A percentile compares a stretch with the other conserved stretches of the same genome.
phyloP scores from a whole-genome alignment of 768 basidiomycete genomes.

The Collybia mongolica region DNA sequence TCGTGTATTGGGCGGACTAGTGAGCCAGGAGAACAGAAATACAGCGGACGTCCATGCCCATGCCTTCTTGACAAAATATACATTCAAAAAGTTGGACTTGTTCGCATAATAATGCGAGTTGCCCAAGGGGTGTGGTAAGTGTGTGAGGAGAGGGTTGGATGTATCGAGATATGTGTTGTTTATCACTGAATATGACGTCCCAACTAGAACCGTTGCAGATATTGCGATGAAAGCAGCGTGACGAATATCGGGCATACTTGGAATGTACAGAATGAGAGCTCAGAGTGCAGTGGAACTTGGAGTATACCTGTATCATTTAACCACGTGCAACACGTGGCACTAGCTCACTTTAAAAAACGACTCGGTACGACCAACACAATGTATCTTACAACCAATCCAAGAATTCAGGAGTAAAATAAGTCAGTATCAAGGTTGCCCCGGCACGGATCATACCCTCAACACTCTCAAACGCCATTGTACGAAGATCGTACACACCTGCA shows the following conservation, averaged over 20 bases:
- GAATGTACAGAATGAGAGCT: background rate
- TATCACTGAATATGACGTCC: slow-evolving; percentile 65
- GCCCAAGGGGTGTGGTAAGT: slow-evolving; percentile 68
- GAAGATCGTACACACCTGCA: slow-evolving; percentile 92
- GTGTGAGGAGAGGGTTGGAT: slow-evolving; percentile 69
- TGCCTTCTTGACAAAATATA: slow-evolving; percentile 83
- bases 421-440: slow-evolving; percentile 86
- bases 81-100: slow-evolving; percentile 81
- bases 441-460: slow-evolving; percentile 91
- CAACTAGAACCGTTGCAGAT: slow-evolving; percentile 49
- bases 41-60: slow-evolving; percentile 88
- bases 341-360: background rate
- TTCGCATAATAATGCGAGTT: slow-evolving; percentile 70
- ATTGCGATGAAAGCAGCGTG: slow-evolving; percentile 36
- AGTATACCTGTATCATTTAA: too few relatives aligned
- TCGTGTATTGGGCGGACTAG: slow-evolving; percentile 47
- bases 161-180: slow-evolving; percentile 80
- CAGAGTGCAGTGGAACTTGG: too few relatives aligned
- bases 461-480: slow-evolving; percentile 92
- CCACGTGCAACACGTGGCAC: too few relatives aligned
- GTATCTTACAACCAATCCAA: slow-evolving; percentile 70
- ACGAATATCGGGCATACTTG: slow-evolving; percentile 23
- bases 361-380: too few relatives aligned
- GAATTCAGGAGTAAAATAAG: slow-evolving; percentile 97
- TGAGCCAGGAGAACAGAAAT: slow-evolving; percentile 59